Evolutionary conservation across 805 yeast genomes (phyloP).

Genomic region (Teunomyces funiuensis): DNA sequence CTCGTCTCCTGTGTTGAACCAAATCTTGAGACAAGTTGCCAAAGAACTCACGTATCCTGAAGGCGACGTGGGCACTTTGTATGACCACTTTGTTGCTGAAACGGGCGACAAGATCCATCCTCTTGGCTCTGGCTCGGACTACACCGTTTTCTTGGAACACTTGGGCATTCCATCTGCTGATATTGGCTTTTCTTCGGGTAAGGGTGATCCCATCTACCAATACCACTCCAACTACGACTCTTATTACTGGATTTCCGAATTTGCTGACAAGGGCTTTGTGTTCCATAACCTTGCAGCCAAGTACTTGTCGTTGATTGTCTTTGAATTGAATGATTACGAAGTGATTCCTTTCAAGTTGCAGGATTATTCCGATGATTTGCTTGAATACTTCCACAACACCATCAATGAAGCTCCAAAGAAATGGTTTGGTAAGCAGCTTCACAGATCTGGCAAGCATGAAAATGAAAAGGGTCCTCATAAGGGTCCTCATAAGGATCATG

Average conservation of each 20-base stretch:
- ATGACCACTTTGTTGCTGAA: slow-evolving; percentile 46
- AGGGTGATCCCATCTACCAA: slow-evolving; percentile 53
- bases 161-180: slow-evolving; percentile 65
- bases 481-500: background rate
- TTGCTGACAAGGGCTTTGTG: slow-evolving; percentile 52
- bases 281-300: slow-evolving; percentile 59
- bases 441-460: slow-evolving; percentile 1
- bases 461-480: background rate
- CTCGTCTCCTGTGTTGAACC: slow-evolving; percentile 58
- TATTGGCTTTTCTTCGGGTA: slow-evolving; percentile 40
- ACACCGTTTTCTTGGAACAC: slow-evolving; percentile 60
- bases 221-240: slow-evolving; percentile 61
- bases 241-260: slow-evolving; percentile 51
- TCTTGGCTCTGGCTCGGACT: slow-evolving; percentile 55
- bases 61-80: slow-evolving; percentile 39
- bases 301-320: slow-evolving; percentile 54
- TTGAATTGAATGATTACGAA: slow-evolving; percentile 58
- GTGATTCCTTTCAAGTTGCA: slow-evolving; percentile 48
- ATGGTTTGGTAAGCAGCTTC: slow-evolving; percentile 25
- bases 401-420: slow-evolving; percentile 28
- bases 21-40: slow-evolving; percentile 46
- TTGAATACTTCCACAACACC: slow-evolving; percentile 33
- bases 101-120: slow-evolving; percentile 35
- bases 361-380: slow-evolving; percentile 48
- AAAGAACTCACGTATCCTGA: slow-evolving; percentile 45